Evolutionary conservation across 352 stramenopile genomes (phyloP).

Genomic region (Globisporangium megalacanthum): DNA sequence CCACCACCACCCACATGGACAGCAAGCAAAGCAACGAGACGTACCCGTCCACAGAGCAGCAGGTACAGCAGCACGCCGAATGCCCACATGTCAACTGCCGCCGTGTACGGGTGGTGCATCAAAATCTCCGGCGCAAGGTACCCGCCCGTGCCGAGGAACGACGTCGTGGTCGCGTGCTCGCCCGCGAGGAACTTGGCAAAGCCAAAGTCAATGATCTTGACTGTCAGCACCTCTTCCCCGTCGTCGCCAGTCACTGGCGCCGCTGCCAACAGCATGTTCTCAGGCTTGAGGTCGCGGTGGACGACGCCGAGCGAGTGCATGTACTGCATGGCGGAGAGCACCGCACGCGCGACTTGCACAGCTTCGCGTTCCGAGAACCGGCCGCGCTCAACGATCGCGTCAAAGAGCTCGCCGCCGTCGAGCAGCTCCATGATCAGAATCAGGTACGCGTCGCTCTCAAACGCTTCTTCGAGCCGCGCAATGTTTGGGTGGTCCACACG

Average conservation of each 20-base stretch:
- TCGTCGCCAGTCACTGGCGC: not conserved
- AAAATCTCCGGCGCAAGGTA: conserved; percentile 98
- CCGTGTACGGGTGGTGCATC: conserved; percentile 92
- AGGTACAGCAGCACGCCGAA: conserved; percentile 96
- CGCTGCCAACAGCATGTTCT: conserved; percentile 63
- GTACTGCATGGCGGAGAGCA: conserved; percentile 71
- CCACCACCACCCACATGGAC: not conserved
- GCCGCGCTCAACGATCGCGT: conserved; percentile 67
- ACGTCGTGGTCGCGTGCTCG: conserved; percentile 48
- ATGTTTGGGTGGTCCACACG: conserved; percentile 65
- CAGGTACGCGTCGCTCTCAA: conserved; percentile 62
- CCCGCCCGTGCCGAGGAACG: conserved; percentile 80
- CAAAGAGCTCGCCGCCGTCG: conserved; percentile 78
- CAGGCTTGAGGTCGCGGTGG: conserved; percentile 70
- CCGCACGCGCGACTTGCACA: conserved; percentile 32
- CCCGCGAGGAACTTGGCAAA: conserved; percentile 89
- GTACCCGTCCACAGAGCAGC: conserved; percentile 94
- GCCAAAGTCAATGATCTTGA: conserved; percentile 99
- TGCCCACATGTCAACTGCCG: conserved; percentile 96
- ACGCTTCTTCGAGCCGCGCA: conserved; percentile 56
- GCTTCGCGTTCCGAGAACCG: conserved; percentile 55
- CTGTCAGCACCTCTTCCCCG: conserved; percentile 19
- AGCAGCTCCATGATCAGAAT: conserved; percentile 73
- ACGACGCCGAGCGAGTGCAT: conserved; percentile 70
- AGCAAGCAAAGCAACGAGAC: conserved; percentile 4